Evolutionary conservation across 306 rosid species (phyloP).

Genomic region (Ormosia emarginata): DNA sequence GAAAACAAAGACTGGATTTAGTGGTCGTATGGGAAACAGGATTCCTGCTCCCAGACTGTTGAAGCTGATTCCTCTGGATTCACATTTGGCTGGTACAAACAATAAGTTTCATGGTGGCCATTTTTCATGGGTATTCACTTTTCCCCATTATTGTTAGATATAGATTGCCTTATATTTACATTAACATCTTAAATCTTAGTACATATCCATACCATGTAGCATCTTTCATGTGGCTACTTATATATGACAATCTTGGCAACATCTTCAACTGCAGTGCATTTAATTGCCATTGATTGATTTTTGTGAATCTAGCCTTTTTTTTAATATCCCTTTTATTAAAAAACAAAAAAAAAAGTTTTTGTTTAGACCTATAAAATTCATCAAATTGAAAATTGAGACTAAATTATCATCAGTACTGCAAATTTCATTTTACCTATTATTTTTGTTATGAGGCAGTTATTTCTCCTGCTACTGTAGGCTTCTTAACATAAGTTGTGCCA

Average conservation of each 20-base stretch:
- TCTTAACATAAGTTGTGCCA: neutral
- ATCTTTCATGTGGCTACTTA: neutral
- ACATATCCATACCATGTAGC: neutral
- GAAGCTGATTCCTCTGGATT: slow-evolving; percentile 87
- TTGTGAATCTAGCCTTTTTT: neutral
- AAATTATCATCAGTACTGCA: neutral
- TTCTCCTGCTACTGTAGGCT: neutral
- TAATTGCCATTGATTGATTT: slow-evolving; percentile 2
- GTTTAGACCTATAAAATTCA: neutral
- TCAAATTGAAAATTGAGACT: neutral
- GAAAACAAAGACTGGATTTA: slow-evolving; percentile 75
- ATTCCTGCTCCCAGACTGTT: slow-evolving; percentile 84
- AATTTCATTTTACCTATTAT: neutral
- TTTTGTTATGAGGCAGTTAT: neutral
- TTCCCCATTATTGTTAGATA: neutral
- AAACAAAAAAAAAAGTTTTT: neutral
- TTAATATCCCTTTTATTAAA: neutral
- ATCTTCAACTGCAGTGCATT: neutral
- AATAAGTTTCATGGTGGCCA: slow-evolving; percentile 90
- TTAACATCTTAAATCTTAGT: neutral
- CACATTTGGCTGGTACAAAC: slow-evolving; percentile 78
- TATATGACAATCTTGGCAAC: neutral
- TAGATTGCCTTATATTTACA: neutral
- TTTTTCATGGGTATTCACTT: slow-evolving; percentile 81
- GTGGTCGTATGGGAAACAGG: slow-evolving; percentile 85